phyloP scores from a whole-genome alignment of 2,329 filamentous ascomycete genomes.

The Pseudogymnoascus sp. region DNA sequence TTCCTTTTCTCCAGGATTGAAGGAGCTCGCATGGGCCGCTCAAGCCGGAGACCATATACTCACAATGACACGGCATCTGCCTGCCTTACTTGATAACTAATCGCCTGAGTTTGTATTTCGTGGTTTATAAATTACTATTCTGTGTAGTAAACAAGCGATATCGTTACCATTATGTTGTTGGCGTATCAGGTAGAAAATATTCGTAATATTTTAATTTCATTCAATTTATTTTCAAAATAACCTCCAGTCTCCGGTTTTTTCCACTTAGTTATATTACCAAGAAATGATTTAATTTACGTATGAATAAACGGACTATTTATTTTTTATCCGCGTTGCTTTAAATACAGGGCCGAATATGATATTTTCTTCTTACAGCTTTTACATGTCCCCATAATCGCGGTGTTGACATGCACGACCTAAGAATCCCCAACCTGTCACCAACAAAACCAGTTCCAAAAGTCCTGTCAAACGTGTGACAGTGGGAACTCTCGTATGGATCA shows the following conservation, averaged over 20 bases:
- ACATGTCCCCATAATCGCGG: no score
- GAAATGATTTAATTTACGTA: neutral
- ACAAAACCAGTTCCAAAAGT: neutral
- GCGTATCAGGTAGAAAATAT: neutral
- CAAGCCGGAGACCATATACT: neutral
- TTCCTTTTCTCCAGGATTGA: neutral
- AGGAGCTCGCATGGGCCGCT: neutral
- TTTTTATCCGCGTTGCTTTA: neutral
- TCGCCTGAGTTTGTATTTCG: neutral
- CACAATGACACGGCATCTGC: neutral
- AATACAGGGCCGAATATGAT: neutral
- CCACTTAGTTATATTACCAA: neutral
- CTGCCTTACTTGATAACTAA: neutral
- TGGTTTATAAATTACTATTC: neutral
- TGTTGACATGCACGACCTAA: neutral
- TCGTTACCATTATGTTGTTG: neutral
- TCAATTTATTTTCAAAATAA: neutral
- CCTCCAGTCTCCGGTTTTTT: neutral
- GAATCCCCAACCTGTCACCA: neutral
- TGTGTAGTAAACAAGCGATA: neutral
- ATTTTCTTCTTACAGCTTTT: no score
- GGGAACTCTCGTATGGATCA: neutral
- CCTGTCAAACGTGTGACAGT: neutral
- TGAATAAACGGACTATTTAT: neutral
- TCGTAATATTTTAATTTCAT: neutral